Conservation (phyloP, 164 flowering plant genomes). For the Liriodendron chinense region DNA sequence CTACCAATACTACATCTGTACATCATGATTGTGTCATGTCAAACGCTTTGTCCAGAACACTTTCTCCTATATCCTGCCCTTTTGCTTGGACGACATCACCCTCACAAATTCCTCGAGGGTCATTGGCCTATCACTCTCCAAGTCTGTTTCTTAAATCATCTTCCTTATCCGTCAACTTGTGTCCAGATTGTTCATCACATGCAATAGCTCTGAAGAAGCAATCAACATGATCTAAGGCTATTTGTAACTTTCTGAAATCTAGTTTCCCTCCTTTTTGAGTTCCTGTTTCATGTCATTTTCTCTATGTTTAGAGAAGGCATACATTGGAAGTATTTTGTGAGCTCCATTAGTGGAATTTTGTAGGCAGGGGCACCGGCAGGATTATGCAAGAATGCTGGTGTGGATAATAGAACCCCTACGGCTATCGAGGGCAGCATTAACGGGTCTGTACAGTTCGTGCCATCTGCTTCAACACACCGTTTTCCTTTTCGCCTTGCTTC, state of each 20-base stretch:
- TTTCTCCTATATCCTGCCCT: too few relatives aligned
- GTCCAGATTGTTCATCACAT: too few relatives aligned
- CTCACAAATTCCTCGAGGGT: too few relatives aligned
- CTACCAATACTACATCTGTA: too few relatives aligned
- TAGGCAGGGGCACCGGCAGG: constrained; percentile 84
- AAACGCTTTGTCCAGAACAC: too few relatives aligned
- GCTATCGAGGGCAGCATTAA: constrained; percentile 37
- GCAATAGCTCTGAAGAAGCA: too few relatives aligned
- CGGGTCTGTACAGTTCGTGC: constrained; percentile 76
- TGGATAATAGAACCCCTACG: constrained; percentile 34
- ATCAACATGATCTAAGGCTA: background rate
- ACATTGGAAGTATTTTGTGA: background rate
- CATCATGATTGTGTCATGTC: too few relatives aligned
- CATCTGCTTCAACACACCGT: constrained; percentile 40
- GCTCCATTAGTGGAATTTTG: constrained; percentile 19
- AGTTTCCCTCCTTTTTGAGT: background rate
- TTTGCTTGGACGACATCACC: too few relatives aligned
- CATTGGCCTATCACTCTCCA: too few relatives aligned
- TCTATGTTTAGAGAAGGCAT: background rate
- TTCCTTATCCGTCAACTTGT: too few relatives aligned
- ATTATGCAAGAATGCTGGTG: constrained; percentile 57
- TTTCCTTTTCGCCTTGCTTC: constrained; percentile 24
- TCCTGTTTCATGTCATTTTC: background rate
- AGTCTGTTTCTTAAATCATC: too few relatives aligned
- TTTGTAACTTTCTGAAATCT: background rate